Evolutionary conservation across 2,329 filamentous ascomycete species (phyloP).

Genomic region (Thermothelomyces thermophilus): DNA sequence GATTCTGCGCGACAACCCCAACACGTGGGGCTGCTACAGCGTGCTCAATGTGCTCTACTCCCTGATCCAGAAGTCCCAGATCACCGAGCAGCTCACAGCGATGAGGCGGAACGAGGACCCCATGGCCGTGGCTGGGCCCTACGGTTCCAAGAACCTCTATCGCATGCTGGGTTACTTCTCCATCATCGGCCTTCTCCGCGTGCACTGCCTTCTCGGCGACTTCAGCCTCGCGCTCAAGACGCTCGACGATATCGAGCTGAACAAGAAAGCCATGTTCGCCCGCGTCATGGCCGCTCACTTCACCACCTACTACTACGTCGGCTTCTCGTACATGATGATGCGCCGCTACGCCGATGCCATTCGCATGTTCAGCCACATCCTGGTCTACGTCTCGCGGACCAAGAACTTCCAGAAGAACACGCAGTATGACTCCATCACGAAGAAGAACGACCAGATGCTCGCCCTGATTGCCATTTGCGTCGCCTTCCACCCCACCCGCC

Average conservation of each 20-base stretch:
- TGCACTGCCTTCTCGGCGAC: constrained; percentile 94
- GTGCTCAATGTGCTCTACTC: constrained; percentile 99
- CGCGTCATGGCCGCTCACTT: constrained; percentile 99
- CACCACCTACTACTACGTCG: constrained; percentile 99
- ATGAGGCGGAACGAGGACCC: constrained; percentile 93
- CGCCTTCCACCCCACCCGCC: constrained; percentile 90
- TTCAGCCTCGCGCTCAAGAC: constrained; percentile 98
- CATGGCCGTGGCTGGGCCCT: constrained; percentile 82
- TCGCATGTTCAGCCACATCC: constrained; percentile 99
- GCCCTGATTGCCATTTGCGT: constrained; percentile 98
- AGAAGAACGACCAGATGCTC: constrained; percentile 99
- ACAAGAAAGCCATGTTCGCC: constrained; percentile 99
- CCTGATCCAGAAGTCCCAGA: constrained; percentile 95
- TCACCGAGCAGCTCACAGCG: constrained; percentile 91
- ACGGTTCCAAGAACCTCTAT: constrained; percentile 89
- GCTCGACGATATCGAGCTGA: constrained; percentile 97
- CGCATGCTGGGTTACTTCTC: constrained; percentile 99
- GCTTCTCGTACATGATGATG: constrained; percentile 99
- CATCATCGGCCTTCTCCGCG: constrained; percentile 92
- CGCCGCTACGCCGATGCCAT: constrained; percentile 98
- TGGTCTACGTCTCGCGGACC: constrained; percentile 95
- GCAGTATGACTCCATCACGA: constrained; percentile 96
- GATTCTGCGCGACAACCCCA: constrained; percentile 90
- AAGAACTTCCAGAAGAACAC: constrained; percentile 99
- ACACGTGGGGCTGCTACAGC: constrained; percentile 99